Percentiles rank a stretch among this genome's conserved stretches.
Evolutionary conservation across 176 grass and related monocot species (phyloP).

Genomic region (Phoenix dactylifera): DNA sequence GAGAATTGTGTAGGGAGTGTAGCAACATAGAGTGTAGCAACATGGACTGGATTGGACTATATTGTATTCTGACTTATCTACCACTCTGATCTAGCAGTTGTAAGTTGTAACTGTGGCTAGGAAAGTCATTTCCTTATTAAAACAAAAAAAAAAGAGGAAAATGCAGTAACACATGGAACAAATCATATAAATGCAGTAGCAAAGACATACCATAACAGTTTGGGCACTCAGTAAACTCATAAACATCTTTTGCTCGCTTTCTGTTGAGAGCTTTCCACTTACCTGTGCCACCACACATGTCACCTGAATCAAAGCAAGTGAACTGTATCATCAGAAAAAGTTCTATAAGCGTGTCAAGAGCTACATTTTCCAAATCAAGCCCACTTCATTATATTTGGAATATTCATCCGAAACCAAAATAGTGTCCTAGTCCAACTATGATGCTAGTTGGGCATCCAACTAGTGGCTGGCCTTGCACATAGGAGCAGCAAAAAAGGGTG

Average conservation of each 20-base stretch:
- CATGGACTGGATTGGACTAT: too few relatives aligned
- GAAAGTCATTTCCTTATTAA: not conserved
- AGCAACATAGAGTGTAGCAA: too few relatives aligned
- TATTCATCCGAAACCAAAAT: not conserved
- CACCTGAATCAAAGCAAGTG: slow-evolving; percentile 42
- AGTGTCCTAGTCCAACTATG: too few relatives aligned
- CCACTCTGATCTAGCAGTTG: too few relatives aligned
- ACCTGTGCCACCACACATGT: slow-evolving; percentile 96
- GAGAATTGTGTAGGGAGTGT: too few relatives aligned
- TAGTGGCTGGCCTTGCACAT: too few relatives aligned
- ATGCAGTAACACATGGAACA: not conserved
- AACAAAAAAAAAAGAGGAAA: not conserved
- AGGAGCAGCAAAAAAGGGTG: too few relatives aligned
- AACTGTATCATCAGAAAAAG: slow-evolving; percentile 8
- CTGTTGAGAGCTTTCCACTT: slow-evolving; percentile 99
- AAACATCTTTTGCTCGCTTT: slow-evolving; percentile 96
- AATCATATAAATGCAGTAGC: not conserved
- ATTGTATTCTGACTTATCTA: too few relatives aligned
- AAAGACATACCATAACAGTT: slow-evolving; percentile 81
- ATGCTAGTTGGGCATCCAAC: too few relatives aligned
- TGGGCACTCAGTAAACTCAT: slow-evolving; percentile 90
- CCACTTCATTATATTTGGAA: not conserved
- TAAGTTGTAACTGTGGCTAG: not conserved
- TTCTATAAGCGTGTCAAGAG: not conserved
- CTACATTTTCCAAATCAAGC: too few relatives aligned